Conservation (phyloP, 2,329 filamentous ascomycete species). For the Cladosporium velox region DNA sequence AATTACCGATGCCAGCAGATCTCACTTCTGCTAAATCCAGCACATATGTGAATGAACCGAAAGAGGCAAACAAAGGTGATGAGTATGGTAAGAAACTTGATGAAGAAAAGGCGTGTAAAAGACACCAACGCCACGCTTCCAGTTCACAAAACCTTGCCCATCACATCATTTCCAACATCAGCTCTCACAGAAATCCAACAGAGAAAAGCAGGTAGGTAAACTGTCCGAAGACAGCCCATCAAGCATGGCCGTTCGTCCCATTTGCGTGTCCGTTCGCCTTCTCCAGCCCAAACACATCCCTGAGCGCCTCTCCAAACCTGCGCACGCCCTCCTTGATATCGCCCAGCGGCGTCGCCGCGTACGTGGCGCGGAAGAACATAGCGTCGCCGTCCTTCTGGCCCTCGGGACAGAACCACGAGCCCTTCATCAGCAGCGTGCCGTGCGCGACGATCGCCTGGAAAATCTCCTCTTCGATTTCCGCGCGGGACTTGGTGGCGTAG, state of each 20-base stretch:
- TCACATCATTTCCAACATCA: neutral
- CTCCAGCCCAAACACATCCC: constrained; percentile 58
- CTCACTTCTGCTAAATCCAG: neutral
- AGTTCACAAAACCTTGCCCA: neutral
- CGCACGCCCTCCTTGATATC: constrained; percentile 54
- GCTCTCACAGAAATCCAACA: neutral
- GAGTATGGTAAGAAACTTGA: neutral
- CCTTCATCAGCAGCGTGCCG: constrained; percentile 78
- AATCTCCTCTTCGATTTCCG: constrained; percentile 79
- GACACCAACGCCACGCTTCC: neutral
- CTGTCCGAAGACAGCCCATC: neutral
- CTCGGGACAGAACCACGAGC: constrained; percentile 89
- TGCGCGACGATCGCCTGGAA: constrained; percentile 75
- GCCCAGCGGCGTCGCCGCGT: constrained; percentile 68
- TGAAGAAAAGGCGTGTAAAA: neutral
- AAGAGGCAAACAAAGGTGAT: neutral
- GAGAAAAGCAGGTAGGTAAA: neutral
- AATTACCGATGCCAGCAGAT: neutral
- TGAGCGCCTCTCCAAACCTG: constrained; percentile 73
- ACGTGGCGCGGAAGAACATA: constrained; percentile 88
- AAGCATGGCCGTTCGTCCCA: constrained; percentile 19
- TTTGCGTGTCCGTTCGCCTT: constrained; percentile 16
- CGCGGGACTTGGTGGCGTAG: constrained; percentile 54
- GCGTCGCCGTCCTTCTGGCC: constrained; percentile 58
- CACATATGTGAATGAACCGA: neutral